Evolutionary conservation across 768 basidiomycete species (phyloP), one percentile per base, ranked within the genome.

Genomic region (Paxillus rubicundulus): DNA sequence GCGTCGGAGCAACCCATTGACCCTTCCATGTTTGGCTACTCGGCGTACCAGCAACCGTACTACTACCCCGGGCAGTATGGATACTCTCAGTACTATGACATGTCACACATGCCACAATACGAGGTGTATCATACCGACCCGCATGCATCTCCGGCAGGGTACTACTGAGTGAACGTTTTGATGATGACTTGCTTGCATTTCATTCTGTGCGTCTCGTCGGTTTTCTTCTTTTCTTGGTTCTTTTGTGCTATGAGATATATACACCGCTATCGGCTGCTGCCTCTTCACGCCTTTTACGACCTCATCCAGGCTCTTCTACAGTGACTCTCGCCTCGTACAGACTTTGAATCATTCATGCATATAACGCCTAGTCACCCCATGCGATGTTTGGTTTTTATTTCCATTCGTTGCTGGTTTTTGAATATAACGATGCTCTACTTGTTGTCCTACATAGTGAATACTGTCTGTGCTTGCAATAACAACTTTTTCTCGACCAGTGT

Each of bases 41-140:
- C 78, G 20, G 66, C 77, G n/a, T 87, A 87, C 39, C 69, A 53
- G 27, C 80, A 78, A 34, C 77, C 75, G 37, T 87, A 87, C 72
- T 89, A 86, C 68, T 87, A 85, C 67, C 84, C 85, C 20, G 84
- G 86, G 46, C 76, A 79, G 54, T 88, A 88, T 47, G 75, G 72
- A 60, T 89, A 88, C 66, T 72, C 79, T 53, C 79, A 75, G 39
- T 87, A 86, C 71, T 72, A 86, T 74, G 87, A 87, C 68, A 77
- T 82, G 78, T 76, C 83, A 40, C 84, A 84, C 58, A 68, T 74
- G 56, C 77, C 80, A 66, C 80, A 79, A 60, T 88, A 87, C 70
- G 86, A 86, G 58, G 75, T 80, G 77, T 87, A 86, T 70, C 73
- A 78, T 50, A 66, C 76, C 63, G 80, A 82, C 60, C 78, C 70